Percentiles rank a stretch among this genome's conserved stretches.
phyloP scores from a whole-genome alignment of 2,329 filamentous ascomycete species.

The Colletotrichum sp. region DNA sequence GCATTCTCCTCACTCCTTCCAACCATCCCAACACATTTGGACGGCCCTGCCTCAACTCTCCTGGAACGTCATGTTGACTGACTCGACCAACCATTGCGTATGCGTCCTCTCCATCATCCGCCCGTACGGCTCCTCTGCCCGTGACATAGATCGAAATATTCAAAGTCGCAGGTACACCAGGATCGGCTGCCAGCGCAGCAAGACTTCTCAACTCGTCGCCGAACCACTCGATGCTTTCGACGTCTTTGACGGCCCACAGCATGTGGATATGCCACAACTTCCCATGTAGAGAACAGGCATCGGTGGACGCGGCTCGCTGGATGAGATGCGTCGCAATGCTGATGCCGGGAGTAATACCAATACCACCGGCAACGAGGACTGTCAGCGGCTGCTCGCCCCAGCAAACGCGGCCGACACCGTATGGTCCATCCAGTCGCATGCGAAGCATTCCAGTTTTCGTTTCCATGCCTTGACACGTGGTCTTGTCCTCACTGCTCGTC shows the following conservation, averaged over 20 bases:
- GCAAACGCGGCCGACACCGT: background rate
- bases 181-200: background rate
- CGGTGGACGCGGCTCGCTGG: background rate
- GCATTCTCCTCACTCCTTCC: background rate
- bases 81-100: background rate
- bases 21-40: background rate
- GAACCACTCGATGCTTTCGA: background rate
- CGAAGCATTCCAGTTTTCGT: fast-evolving
- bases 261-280: background rate
- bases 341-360: background rate
- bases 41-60: background rate
- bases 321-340: background rate
- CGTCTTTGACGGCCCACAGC: background rate
- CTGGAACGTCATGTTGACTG: fast-evolving
- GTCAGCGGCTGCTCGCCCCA: background rate
- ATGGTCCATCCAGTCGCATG: fast-evolving
- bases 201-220: background rate
- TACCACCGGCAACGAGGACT: background rate
- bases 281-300: background rate
- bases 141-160: background rate
- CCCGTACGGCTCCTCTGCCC: background rate
- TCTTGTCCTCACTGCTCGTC: background rate
- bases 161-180: background rate
- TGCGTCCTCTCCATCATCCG: background rate
- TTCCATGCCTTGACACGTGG: fast-evolving